Conservation (phyloP, 129 eudicot species). For the Smallanthus sonchifolius region DNA sequence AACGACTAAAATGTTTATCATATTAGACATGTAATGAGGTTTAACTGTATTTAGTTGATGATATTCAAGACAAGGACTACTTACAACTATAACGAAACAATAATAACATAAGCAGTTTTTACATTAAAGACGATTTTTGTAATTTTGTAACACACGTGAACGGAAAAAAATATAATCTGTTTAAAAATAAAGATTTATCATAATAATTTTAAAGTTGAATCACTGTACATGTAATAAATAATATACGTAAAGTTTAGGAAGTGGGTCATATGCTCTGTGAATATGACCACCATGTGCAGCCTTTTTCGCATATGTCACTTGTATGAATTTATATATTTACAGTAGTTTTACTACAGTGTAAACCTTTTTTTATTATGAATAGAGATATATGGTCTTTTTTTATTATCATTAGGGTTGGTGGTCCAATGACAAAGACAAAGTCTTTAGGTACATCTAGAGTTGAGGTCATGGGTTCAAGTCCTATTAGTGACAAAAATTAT, state of each 20-base stretch:
- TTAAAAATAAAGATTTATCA: background rate
- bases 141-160: background rate
- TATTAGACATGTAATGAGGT: background rate
- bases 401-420: no score
- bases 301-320: background rate
- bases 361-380: no score
- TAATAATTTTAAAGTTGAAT: background rate
- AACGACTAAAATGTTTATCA: background rate
- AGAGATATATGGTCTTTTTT: no score
- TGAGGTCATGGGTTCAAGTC: no score
- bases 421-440: no score
- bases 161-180: background rate
- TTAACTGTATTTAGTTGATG: background rate
- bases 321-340: background rate
- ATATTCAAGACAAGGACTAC: background rate
- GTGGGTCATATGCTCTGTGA: background rate
- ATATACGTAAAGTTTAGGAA: background rate
- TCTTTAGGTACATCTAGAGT: no score
- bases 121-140: background rate
- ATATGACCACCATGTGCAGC: conserved; percentile 2
- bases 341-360: background rate
- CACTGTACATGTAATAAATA: background rate
- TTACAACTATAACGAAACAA: background rate
- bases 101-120: background rate
- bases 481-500: no score